These are phyloP conservation scores for Manihot esculenta DNA, from an alignment of 441 rosid genomes.

Conservation along the genomic window DNA sequence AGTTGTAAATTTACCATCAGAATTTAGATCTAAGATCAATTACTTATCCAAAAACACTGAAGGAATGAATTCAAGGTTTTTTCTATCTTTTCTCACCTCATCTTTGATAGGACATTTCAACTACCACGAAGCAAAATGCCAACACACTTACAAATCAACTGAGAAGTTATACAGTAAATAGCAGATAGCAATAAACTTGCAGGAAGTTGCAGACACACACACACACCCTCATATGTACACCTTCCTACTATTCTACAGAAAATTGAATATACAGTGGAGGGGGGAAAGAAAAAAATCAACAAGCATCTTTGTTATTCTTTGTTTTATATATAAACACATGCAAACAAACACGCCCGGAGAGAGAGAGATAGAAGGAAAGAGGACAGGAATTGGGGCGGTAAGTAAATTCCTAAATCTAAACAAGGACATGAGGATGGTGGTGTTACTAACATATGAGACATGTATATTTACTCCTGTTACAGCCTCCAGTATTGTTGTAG, in stretches of 20 bases:
- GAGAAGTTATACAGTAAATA: not conserved
- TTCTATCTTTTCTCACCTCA: not conserved
- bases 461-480: not conserved
- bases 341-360: not conserved
- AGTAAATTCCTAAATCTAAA: not conserved
- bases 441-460: not conserved
- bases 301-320: not conserved
- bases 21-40: not conserved
- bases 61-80: not conserved
- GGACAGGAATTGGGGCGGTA: too few species aligned
- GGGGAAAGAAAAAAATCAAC: not conserved
- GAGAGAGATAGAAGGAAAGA: not conserved
- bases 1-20: not conserved
- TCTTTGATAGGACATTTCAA: not conserved
- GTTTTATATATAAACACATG: not conserved
- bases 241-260: not conserved
- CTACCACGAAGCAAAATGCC: not conserved
- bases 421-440: not conserved
- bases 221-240: too few species aligned
- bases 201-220: not conserved
- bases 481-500: not conserved
- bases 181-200: not conserved
- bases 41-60: not conserved
- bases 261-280: not conserved
- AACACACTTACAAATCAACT: not conserved